phyloP scores from a whole-genome alignment of 306 rosid genomes.

The Sophora flavescens region DNA sequence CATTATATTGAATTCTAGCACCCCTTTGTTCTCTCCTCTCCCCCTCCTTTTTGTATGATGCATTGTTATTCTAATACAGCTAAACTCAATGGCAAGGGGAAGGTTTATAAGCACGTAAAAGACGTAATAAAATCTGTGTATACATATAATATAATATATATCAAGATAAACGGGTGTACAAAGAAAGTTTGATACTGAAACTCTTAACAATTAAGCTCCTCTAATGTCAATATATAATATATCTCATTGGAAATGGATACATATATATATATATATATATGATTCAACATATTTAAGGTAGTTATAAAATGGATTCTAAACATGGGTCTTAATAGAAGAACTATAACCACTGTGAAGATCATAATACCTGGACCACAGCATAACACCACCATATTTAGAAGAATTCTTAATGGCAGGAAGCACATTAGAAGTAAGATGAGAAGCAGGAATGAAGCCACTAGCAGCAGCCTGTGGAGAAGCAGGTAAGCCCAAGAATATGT shows the following conservation, averaged over 20 bases:
- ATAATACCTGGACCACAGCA: constrained; percentile 58
- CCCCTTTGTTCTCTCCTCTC: too few relatives aligned
- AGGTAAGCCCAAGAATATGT: constrained; percentile 54
- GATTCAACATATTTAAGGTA: background rate
- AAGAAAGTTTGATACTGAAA: background rate
- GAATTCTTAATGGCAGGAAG: constrained; percentile 53
- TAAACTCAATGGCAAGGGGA: background rate
- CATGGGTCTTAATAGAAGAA: constrained; percentile 43
- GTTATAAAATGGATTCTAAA: background rate
- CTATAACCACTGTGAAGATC: constrained; percentile 54
- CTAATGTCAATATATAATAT: background rate
- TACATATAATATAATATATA: too few relatives aligned
- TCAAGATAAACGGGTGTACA: background rate
- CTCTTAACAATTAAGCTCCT: background rate
- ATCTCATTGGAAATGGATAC: background rate
- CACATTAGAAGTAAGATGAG: constrained; percentile 50
- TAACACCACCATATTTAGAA: constrained; percentile 53
- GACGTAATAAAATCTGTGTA: background rate
- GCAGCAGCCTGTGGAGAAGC: constrained; percentile 51
- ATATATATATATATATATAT: background rate
- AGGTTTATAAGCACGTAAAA: background rate
- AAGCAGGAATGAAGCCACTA: constrained; percentile 48
- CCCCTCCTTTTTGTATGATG: too few relatives aligned
- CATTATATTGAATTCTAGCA: too few relatives aligned
- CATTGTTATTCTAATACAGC: too few relatives aligned